These are phyloP conservation scores for Massospora cicadina DNA, from an alignment of 371 early-diverging fungal species.

Conservation along the genomic window DNA sequence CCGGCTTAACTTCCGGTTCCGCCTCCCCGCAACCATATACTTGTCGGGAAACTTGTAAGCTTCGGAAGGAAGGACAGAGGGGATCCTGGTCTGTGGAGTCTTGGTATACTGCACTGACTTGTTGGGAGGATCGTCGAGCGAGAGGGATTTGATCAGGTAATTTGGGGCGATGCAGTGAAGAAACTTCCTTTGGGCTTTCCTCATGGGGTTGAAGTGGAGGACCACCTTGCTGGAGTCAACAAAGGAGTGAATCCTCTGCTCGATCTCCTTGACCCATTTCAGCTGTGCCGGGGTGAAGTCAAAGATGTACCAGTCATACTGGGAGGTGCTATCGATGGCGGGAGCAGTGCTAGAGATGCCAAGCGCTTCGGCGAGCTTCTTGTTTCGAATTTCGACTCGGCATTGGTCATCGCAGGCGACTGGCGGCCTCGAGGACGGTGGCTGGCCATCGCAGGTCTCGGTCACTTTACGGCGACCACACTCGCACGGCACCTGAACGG, in stretches of 20 bases:
- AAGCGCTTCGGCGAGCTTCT: slow-evolving; percentile 44
- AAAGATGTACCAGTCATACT: slow-evolving; percentile 12
- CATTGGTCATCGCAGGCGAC: slow-evolving; percentile 53
- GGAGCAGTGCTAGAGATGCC: slow-evolving; percentile 19
- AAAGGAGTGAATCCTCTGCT: slow-evolving; percentile 35
- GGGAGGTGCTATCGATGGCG: slow-evolving; percentile 7
- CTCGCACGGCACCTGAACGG: slow-evolving; percentile 35
- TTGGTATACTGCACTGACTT: slow-evolving; percentile 7
- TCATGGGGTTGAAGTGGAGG: slow-evolving; percentile 48
- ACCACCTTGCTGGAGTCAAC: slow-evolving; percentile 26
- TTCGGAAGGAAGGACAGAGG: neutral
- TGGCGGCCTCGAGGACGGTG: neutral
- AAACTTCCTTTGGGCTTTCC: slow-evolving; percentile 36
- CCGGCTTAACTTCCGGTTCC: neutral
- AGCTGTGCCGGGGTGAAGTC: slow-evolving; percentile 1
- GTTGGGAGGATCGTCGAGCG: neutral
- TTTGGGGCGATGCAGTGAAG: neutral
- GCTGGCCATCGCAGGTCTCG: slow-evolving; percentile 27
- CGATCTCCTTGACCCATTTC: slow-evolving; percentile 42
- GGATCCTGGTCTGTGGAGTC: neutral
- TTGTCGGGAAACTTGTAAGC: neutral
- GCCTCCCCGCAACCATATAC: neutral
- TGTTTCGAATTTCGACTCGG: slow-evolving; percentile 49
- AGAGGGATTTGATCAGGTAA: neutral
- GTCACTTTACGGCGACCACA: slow-evolving; percentile 31